These are phyloP conservation scores for Magnaporthiopsis poae DNA, from an alignment of 2,329 filamentous ascomycete genomes.

Conservation along the genomic window DNA sequence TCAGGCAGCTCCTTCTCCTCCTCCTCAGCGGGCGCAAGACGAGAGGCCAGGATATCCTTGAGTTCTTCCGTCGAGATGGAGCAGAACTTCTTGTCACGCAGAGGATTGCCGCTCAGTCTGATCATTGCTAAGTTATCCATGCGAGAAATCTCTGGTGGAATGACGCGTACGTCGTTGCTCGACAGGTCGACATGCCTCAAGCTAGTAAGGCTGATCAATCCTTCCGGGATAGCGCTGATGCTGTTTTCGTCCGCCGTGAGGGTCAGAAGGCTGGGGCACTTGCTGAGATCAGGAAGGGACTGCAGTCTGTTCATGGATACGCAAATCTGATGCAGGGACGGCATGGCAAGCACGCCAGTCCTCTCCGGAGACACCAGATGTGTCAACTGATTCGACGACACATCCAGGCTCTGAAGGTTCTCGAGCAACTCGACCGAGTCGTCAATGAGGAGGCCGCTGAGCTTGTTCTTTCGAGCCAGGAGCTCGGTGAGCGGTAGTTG, in stretches of 20 bases:
- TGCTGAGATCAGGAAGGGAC: slow-evolving; percentile 60
- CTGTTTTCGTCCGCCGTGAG: slow-evolving; percentile 74
- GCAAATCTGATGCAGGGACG: slow-evolving; percentile 62
- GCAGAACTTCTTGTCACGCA: slow-evolving; percentile 78
- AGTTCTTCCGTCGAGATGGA: slow-evolving; percentile 71
- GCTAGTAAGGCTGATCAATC: slow-evolving; percentile 57
- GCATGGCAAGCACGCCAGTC: slow-evolving; percentile 47
- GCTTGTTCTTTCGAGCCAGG: slow-evolving; percentile 64
- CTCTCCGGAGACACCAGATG: slow-evolving; percentile 34
- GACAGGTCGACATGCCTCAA: slow-evolving; percentile 74
- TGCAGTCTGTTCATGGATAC: slow-evolving; percentile 74
- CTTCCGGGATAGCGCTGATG: slow-evolving; percentile 63
- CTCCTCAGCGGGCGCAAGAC: slow-evolving; percentile 47
- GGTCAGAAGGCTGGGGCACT: slow-evolving; percentile 63
- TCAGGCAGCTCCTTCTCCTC: not conserved
- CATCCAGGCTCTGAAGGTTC: slow-evolving; percentile 64
- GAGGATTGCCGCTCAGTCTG: slow-evolving; percentile 75
- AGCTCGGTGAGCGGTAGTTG: slow-evolving; percentile 64
- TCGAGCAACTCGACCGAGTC: slow-evolving; percentile 47
- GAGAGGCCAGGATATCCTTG: slow-evolving; percentile 60
- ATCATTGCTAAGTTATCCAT: slow-evolving; percentile 73
- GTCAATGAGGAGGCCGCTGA: slow-evolving; percentile 63
- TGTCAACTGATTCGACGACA: slow-evolving; percentile 65
- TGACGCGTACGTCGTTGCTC: slow-evolving; percentile 66
- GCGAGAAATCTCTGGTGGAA: slow-evolving; percentile 66